Percentiles rank a stretch among this genome's conserved stretches.
Evolutionary conservation across 768 basidiomycete species (phyloP).

Genomic region (Paxillus ammoniavirescens): DNA sequence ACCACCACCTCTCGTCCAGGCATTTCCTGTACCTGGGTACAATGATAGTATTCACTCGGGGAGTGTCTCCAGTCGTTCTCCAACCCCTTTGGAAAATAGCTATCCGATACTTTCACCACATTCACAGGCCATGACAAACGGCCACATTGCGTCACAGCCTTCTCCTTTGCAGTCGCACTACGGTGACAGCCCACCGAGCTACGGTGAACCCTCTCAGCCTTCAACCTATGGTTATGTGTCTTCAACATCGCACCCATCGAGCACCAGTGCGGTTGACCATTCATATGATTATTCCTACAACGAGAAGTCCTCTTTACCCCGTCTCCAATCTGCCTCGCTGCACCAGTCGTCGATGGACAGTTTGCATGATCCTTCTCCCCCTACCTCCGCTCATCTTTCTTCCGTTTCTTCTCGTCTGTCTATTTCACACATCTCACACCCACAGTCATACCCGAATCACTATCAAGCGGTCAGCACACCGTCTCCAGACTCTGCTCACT

Average conservation of each 20-base stretch:
- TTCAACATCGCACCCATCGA: slow-evolving; percentile 22
- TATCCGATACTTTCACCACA: slow-evolving; percentile 39
- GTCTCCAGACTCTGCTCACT: slow-evolving; percentile 53
- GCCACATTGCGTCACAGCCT: slow-evolving; percentile 29
- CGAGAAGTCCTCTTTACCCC: slow-evolving; percentile 30
- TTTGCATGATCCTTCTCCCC: slow-evolving; percentile 31
- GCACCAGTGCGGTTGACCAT: slow-evolving; percentile 24
- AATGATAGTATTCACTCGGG: slow-evolving; percentile 30
- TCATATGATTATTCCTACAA: slow-evolving; percentile 30
- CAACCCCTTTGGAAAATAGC: slow-evolving; percentile 43
- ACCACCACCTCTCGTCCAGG: slow-evolving; percentile 52
- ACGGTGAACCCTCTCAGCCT: slow-evolving; percentile 31
- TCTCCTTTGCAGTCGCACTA: slow-evolving; percentile 31
- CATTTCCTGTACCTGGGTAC: slow-evolving; percentile 30
- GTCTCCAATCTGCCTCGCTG: slow-evolving; percentile 28
- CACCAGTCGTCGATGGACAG: slow-evolving; percentile 28
- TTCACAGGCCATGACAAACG: slow-evolving; percentile 36
- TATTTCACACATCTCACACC: slow-evolving; percentile 59
- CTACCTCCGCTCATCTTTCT: slow-evolving; percentile 28
- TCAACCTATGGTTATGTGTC: slow-evolving; percentile 29
- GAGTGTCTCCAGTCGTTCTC: slow-evolving; percentile 40
- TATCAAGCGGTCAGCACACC: slow-evolving; percentile 39
- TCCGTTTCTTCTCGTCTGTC: slow-evolving; percentile 53
- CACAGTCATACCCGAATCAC: slow-evolving; percentile 42
- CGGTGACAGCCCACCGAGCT: slow-evolving; percentile 29